A percentile compares a stretch with the other conserved stretches of the same genome.
These are phyloP conservation scores for Carex littledalei DNA, from an alignment of 176 grass and related monocot species.

Conservation along the genomic window DNA sequence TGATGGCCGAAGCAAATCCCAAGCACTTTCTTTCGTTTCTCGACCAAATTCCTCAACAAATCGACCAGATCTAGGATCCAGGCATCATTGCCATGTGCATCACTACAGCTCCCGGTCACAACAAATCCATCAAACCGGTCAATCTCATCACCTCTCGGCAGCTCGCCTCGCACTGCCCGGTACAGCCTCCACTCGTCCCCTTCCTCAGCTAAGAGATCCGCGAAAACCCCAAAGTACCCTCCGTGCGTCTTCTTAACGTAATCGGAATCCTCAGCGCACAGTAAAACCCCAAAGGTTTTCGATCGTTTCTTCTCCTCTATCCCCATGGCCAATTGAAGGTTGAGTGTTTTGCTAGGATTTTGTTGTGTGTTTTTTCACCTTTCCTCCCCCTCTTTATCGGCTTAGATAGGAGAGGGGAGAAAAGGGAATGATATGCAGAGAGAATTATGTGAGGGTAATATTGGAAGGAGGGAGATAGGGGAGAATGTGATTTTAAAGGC, in stretches of 20 bases:
- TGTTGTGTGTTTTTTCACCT: background rate
- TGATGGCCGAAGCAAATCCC: constrained; percentile 98
- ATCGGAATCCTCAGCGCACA: constrained; percentile 88
- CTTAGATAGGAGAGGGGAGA: background rate
- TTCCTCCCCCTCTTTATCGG: background rate
- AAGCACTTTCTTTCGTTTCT: constrained; percentile 63
- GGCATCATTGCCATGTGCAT: constrained; percentile 58
- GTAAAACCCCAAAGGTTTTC: constrained; percentile 49
- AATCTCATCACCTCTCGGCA: constrained; percentile 37
- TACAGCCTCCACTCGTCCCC: constrained; percentile 65
- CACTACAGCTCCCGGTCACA: constrained; percentile 79
- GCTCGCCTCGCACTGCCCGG: constrained; percentile 55
- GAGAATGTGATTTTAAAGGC: background rate
- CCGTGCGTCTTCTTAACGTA: constrained; percentile 69
- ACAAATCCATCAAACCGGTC: constrained; percentile 53
- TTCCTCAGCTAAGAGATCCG: constrained; percentile 51
- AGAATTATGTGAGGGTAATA: constrained; percentile 13
- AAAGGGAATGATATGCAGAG: background rate
- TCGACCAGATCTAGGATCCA: constrained; percentile 66
- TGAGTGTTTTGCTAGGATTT: background rate
- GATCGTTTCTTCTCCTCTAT: background rate
- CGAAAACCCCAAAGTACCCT: constrained; percentile 82
- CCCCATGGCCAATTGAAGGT: background rate
- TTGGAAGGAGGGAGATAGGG: background rate
- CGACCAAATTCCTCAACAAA: constrained; percentile 37